Evolutionary conservation across 306 rosid species (phyloP), one percentile per base, ranked within the genome.

Genomic region (Castanea sativa): DNA sequence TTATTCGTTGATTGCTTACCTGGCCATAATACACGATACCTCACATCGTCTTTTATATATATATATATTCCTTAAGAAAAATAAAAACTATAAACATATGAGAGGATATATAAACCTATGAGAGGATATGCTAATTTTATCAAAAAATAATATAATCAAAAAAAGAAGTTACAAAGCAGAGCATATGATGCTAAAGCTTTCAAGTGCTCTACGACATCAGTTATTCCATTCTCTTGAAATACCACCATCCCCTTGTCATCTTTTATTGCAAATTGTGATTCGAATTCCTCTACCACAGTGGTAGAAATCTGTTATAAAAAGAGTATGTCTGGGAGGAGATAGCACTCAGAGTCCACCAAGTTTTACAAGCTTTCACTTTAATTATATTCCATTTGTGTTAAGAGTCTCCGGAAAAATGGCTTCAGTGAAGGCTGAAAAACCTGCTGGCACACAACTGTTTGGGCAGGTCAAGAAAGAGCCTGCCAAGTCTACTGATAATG

Each of bases 381-480:
- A 30, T 43, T 20, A 7, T 2, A 19, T 16, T 15, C 20, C 23
- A 2, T n/a, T 43, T 35, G 81, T 21, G n/a, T 33, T 32, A 70
- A 78, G 76, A 70, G 57, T 33, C 56, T 56, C 3, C 2, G 16
- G 1, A 51, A 81, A 5, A 77, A 88, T 84, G 90, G 88, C 88
- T 55, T 79, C 88, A 10, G 45, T 84, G 85, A 88, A 88, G 78
- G 83, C 57, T 15, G 86, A 83, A 52, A 83, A 71, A 80, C 73
- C 79, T 25, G 78, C 79, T 18, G 91, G 88, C 35, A 79, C 85
- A 51, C 85, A 76, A 49, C 81, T 76, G 73, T 84, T 74, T 58
- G 91, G 89, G 71, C 87, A 85, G 83, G 71, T 77, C 77, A 88
- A 86, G 83, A 86, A 88, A 69, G 88, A 81, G 67, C 71, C 89